Evolutionary conservation across 345 rosid genomes (phyloP).

Genomic region (Viola odorata): DNA sequence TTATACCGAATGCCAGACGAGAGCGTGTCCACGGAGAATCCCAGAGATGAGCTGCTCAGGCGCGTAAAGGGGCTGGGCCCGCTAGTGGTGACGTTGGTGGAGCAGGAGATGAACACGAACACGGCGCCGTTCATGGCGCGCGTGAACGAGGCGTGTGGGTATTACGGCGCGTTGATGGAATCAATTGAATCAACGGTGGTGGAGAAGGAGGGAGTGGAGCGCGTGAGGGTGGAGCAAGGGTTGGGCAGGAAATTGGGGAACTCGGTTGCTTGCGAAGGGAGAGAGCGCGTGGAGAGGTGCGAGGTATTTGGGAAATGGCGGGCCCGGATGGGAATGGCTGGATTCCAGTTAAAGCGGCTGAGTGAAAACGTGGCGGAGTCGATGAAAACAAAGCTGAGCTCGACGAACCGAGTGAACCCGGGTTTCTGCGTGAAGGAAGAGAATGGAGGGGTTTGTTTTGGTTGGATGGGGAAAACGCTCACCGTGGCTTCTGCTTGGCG

Average conservation of each 20-base stretch:
- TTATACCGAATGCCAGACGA: constrained; percentile 74
- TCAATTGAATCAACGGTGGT: constrained; percentile 61
- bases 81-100: constrained; percentile 69
- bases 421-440: constrained; percentile 79
- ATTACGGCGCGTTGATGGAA: constrained; percentile 73
- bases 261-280: constrained; percentile 83
- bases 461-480: constrained; percentile 86
- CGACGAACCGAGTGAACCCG: constrained; percentile 43
- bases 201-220: constrained; percentile 32
- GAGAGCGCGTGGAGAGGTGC: constrained; percentile 81
- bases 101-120: constrained; percentile 64
- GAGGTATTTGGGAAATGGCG: constrained; percentile 96
- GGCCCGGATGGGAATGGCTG: constrained; percentile 94
- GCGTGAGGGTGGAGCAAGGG: constrained; percentile 58
- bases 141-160: constrained; percentile 43
- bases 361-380: constrained; percentile 53
- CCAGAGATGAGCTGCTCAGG: constrained; percentile 83
- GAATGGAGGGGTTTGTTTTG: constrained; percentile 73
- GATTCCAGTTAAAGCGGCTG: constrained; percentile 59
- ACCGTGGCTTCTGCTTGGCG: constrained; percentile 98
- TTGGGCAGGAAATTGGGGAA: constrained; percentile 60
- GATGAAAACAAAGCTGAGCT: constrained; percentile 43
- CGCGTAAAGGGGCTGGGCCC: constrained; percentile 72
- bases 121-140: constrained; percentile 67
- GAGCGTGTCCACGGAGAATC: constrained; percentile 83